A percentile compares a stretch with the other conserved stretches of the same genome.
Conservation (phyloP, 768 basidiomycete genomes). For the Strobilomyces echinocephalus region DNA sequence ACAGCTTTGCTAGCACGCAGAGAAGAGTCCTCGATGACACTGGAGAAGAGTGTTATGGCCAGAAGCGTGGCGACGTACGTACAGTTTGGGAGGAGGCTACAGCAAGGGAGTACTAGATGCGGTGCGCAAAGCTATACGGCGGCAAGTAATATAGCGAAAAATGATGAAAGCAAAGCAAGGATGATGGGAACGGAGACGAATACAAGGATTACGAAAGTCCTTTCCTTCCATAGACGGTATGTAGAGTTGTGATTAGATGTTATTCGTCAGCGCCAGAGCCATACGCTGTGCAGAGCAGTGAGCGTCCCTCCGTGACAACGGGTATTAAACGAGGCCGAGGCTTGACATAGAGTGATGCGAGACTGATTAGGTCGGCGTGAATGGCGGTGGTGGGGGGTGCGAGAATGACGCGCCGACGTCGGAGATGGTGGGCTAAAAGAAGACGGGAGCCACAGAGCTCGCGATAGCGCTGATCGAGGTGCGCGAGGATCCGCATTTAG, state of each 20-base stretch:
- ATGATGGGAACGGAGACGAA: constrained; percentile 4
- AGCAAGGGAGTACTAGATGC: constrained; percentile 6
- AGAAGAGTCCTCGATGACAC: not conserved
- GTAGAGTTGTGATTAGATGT: constrained; percentile 16
- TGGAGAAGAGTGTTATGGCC: constrained; percentile 1
- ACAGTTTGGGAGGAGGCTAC: constrained; percentile 12
- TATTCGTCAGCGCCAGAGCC: not conserved
- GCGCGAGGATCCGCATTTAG: constrained; percentile 21
- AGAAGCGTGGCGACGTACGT: not conserved
- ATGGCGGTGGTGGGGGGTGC: not conserved
- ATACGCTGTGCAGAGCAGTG: constrained; percentile 3
- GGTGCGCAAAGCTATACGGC: not conserved
- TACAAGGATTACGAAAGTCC: constrained; percentile 14
- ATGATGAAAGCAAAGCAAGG: not conserved
- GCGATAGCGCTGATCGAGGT: constrained; percentile 48
- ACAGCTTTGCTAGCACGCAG: not conserved
- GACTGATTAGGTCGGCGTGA: not conserved
- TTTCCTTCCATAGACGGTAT: constrained; percentile 10
- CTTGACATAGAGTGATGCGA: not conserved
- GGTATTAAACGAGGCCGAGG: constrained; percentile 8
- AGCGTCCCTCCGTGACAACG: not conserved
- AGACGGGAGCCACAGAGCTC: constrained; percentile 48
- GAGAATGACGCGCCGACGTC: not conserved
- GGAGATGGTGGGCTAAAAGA: constrained; percentile 42
- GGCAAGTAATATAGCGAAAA: not conserved